These are phyloP conservation scores for Dendrobium catenatum DNA, from an alignment of 106 monocot species.

Conservation along the genomic window DNA sequence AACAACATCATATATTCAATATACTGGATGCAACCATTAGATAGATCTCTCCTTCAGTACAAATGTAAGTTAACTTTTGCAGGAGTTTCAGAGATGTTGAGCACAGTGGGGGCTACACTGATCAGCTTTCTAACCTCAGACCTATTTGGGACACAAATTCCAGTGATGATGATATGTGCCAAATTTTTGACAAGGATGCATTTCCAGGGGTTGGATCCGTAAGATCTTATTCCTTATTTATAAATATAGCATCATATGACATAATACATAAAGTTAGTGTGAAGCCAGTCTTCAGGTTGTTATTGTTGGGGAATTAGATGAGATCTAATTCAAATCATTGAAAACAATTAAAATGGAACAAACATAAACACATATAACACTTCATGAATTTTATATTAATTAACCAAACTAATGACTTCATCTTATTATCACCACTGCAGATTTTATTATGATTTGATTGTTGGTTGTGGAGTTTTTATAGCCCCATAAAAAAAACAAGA, in stretches of 20 bases:
- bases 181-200: constrained; percentile 37
- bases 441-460: too few species aligned
- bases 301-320: too few species aligned
- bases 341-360: background rate
- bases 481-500: too few species aligned
- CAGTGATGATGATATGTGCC: constrained; percentile 56
- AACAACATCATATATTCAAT: background rate
- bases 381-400: background rate
- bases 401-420: background rate
- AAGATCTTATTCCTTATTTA: constrained; percentile 12
- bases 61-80: background rate
- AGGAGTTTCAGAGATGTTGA: constrained; percentile 10
- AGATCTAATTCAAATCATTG: too few species aligned
- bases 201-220: constrained; percentile 42
- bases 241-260: background rate
- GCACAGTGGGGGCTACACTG: constrained; percentile 14
- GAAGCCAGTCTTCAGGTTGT: background rate
- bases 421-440: too few species aligned
- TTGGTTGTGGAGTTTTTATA: too few species aligned
- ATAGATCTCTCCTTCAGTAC: background rate
- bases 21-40: background rate
- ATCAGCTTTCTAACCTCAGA: constrained; percentile 17
- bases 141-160: constrained; percentile 43
- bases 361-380: background rate
- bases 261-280: background rate